Base-by-base conservation (phyloP, 2,329 filamentous ascomycete species). In the Colletotrichum musae region DNA sequence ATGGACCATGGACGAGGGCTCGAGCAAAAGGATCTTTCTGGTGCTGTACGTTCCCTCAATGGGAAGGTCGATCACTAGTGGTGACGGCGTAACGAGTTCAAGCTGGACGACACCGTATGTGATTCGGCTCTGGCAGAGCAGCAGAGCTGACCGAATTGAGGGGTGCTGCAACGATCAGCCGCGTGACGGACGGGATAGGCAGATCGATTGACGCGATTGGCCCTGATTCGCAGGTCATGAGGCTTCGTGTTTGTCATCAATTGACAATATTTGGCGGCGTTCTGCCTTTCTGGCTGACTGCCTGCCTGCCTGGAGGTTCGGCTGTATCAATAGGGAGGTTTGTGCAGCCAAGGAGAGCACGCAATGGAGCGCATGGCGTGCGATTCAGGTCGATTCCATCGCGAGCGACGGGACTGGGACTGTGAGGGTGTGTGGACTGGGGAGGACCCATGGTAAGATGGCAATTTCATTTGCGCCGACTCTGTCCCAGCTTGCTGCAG, bases 31-130 rank as follows among this genome's bases (percentile, higher is more conserved):
- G 67, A 66, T 60, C 41, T 10, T 60, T 51, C 66, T 47, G 54
- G 26, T 47, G 36, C 43, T 28, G 9, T 47, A 18, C 16, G n/a
- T 56, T 60, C 50, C 56, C 67, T 41, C 56, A 67, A 70, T 24
- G 45, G 62, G 67, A 70, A 70, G 67, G 62, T 61, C 50, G 43
- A 39, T 18, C 36, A 57, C 15, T 59, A 57, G 36, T 39, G 50
- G 56, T 16, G 18, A 28, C 43, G n/a, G n/a, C 6, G 41, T 24
- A 58, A 45, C 65, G 50, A n/a, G 36, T 54, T 58, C 21, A n/a
- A 50, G 41, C 21, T 45, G 60, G 50, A 28, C 48, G 56, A 39
- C 18, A n/a, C 26, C 36, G 28, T 60, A 28, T 21, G 48, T 36
- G 60, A 59, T 65, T 53, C 21, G 28, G 32, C 32, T 12, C 26